Percentiles rank a stretch among this genome's conserved stretches.
Evolutionary conservation across 2,329 filamentous ascomycete species (phyloP).

Genomic region (Dichotomopilus funicola): DNA sequence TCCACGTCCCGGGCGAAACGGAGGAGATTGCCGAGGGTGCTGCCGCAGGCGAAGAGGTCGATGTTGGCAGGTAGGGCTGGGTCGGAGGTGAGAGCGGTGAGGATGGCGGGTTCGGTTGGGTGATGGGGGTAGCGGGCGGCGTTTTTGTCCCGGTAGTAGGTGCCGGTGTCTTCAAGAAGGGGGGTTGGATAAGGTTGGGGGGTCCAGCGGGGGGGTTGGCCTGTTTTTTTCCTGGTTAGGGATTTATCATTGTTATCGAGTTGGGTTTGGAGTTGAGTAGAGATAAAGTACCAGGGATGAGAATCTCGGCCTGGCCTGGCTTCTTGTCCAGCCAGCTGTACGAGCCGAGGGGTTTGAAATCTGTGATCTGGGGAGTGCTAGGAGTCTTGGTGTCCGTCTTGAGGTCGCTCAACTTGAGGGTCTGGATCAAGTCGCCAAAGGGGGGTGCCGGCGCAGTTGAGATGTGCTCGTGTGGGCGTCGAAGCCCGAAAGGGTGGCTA

Average conservation of each 20-base stretch:
- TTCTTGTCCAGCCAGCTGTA: neutral
- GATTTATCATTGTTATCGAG: neutral
- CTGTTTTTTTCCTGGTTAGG: constrained; percentile 25
- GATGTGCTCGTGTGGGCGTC: too few species aligned
- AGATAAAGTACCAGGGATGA: neutral
- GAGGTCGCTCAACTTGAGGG: constrained; percentile 9
- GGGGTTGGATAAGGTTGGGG: constrained; percentile 31
- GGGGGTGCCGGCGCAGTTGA: neutral
- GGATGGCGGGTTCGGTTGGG: constrained; percentile 45
- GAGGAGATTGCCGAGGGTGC: constrained; percentile 55
- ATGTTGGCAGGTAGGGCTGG: constrained; percentile 33
- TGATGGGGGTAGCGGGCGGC: constrained; percentile 43
- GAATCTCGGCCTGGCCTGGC: neutral
- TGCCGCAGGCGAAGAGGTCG: constrained; percentile 55
- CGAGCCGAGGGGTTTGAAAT: neutral
- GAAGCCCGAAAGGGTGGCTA: too few species aligned
- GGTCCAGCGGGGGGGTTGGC: constrained; percentile 45
- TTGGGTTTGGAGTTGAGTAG: neutral
- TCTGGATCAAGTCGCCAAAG: neutral
- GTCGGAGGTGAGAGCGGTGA: constrained; percentile 31
- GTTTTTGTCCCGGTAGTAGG: constrained; percentile 50
- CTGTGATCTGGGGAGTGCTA: neutral
- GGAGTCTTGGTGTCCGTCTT: neutral
- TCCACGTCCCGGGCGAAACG: constrained; percentile 42
- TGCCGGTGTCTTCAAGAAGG: constrained; percentile 40